These are phyloP conservation scores for Beta corolliflora DNA, from an alignment of 179 eudicot genomes.

Conservation along the genomic window DNA sequence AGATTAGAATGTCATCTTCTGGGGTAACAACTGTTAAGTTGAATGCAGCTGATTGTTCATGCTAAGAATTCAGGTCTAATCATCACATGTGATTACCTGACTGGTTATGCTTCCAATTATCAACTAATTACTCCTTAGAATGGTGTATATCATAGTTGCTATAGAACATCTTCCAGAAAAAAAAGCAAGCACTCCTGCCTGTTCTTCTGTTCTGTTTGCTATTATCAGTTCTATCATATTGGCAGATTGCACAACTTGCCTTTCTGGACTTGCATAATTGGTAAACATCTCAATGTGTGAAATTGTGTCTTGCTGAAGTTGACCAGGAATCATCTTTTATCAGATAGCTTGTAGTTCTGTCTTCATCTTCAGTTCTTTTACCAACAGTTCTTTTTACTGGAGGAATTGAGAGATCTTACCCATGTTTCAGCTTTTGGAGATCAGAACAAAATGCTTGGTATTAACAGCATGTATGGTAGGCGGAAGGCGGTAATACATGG, in stretches of 20 bases:
- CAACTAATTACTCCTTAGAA: not conserved
- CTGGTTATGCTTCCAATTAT: not conserved
- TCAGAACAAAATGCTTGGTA: too few relatives aligned
- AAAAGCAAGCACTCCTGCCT: not conserved
- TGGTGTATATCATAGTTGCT: not conserved
- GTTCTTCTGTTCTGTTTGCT: not conserved
- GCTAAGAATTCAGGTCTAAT: not conserved
- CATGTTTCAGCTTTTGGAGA: not conserved
- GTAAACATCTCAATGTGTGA: not conserved
- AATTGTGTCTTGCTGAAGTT: not conserved
- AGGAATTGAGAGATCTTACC: not conserved
- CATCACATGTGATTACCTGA: not conserved
- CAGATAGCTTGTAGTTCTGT: not conserved
- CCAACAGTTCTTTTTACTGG: not conserved
- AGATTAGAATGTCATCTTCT: not conserved
- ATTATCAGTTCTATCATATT: not conserved
- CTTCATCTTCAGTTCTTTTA: not conserved
- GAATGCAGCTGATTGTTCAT: not conserved
- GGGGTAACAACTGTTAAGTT: not conserved
- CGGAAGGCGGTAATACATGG: too few relatives aligned
- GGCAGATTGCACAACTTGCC: not conserved
- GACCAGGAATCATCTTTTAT: not conserved
- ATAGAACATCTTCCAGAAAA: not conserved
- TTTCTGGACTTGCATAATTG: not conserved
- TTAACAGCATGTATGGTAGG: too few relatives aligned